Conservation (phyloP, 306 rosid species). For the Vigna mungo region DNA sequence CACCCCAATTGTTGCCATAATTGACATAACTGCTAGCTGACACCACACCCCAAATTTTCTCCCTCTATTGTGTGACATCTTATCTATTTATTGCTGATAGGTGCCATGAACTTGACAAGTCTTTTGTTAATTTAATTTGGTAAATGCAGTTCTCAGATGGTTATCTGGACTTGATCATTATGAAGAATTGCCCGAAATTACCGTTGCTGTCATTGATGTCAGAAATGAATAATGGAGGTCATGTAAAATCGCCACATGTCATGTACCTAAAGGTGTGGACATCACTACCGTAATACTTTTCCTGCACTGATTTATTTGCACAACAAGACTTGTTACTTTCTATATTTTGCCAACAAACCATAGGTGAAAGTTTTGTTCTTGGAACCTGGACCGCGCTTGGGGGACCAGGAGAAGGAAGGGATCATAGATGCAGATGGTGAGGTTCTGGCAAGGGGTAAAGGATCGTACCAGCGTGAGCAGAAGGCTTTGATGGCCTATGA, state of each 20-base stretch:
- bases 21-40: constrained; percentile 1
- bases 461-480: constrained; percentile 60
- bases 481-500: constrained; percentile 69
- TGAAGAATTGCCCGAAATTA: constrained; percentile 60
- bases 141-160: constrained; percentile 84
- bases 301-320: not conserved
- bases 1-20: not conserved
- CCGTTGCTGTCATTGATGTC: constrained; percentile 63
- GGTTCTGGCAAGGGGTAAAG: constrained; percentile 78
- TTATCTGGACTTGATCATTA: constrained; percentile 63
- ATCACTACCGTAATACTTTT: not conserved
- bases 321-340: not conserved
- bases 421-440: constrained; percentile 81
- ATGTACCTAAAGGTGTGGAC: constrained; percentile 65
- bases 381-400: constrained; percentile 62
- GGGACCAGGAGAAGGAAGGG: constrained; percentile 64
- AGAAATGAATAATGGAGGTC: constrained; percentile 57
- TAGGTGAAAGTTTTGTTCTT: constrained; percentile 73
- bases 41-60: not conserved
- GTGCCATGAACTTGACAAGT: constrained; percentile 11
- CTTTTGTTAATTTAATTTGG: constrained; percentile 29
- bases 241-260: constrained; percentile 75
- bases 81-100: not conserved
- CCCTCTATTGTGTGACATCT: not conserved
- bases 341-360: constrained; percentile 35